Percentiles rank a stretch among this genome's conserved stretches.
Evolutionary conservation across 768 basidiomycete species (phyloP).

Genomic region (Tylopilus intermedius): DNA sequence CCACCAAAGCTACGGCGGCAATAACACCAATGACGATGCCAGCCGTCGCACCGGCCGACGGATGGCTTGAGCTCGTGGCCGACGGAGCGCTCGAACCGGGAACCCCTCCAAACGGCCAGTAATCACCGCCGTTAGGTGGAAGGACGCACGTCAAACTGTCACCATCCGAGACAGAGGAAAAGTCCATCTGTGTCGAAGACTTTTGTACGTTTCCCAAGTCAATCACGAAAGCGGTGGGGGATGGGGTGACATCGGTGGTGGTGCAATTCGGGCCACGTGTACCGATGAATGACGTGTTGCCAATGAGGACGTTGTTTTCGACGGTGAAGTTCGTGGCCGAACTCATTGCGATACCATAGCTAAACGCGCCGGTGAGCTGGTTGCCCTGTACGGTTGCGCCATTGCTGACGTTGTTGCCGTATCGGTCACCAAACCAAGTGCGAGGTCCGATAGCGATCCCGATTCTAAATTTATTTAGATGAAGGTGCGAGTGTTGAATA

Average conservation of each 20-base stretch:
- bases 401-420: constrained; percentile 48
- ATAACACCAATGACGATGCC: constrained; percentile 53
- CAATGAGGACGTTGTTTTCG: constrained; percentile 52
- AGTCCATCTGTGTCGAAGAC: constrained; percentile 48
- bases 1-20: constrained; percentile 40
- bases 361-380: constrained; percentile 60
- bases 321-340: constrained; percentile 66
- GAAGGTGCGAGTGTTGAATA: background rate
- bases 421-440: constrained; percentile 65
- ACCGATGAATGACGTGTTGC: constrained; percentile 75
- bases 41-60: constrained; percentile 29
- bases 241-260: constrained; percentile 42
- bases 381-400: constrained; percentile 57
- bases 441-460: constrained; percentile 78
- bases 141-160: constrained; percentile 61
- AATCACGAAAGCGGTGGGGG: constrained; percentile 56
- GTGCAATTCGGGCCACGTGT: constrained; percentile 63
- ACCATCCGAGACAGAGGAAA: constrained; percentile 47
- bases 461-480: constrained; percentile 44
- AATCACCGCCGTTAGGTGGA: constrained; percentile 63
- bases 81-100: constrained; percentile 32
- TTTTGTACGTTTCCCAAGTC: constrained; percentile 39
- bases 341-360: constrained; percentile 65
- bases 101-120: constrained; percentile 65
- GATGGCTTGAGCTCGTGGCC: constrained; percentile 14